Percentiles rank a stretch among this genome's conserved stretches.
These are phyloP conservation scores for Pseudopyrenochaeta lycopersici DNA, from an alignment of 2,329 filamentous ascomycete species.

Conservation along the genomic window DNA sequence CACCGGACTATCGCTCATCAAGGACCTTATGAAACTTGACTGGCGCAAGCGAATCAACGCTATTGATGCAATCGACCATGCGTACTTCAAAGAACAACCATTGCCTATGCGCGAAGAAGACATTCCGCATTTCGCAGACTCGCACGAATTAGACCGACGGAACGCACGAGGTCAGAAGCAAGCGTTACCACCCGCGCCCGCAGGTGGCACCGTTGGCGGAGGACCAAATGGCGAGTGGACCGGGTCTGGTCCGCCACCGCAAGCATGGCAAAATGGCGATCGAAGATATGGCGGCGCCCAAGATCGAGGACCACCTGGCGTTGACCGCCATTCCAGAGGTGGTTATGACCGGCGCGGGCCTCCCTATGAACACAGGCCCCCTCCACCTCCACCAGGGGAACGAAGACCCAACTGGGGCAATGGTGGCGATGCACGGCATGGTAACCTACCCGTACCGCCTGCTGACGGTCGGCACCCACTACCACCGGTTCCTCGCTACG, in stretches of 20 bases:
- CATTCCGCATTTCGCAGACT: slow-evolving; percentile 91
- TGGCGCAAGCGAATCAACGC: slow-evolving; percentile 91
- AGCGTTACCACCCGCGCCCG: slow-evolving; percentile 86
- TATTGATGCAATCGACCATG: slow-evolving; percentile 89
- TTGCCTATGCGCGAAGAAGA: slow-evolving; percentile 83
- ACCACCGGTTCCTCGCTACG: slow-evolving; percentile 46
- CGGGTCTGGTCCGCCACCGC: slow-evolving; percentile 49
- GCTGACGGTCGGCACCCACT: slow-evolving; percentile 47
- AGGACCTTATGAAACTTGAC: slow-evolving; percentile 85
- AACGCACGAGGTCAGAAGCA: slow-evolving; percentile 89
- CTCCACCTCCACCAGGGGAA: slow-evolving; percentile 45
- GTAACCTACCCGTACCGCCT: slow-evolving; percentile 46
- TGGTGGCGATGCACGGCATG: slow-evolving; percentile 29
- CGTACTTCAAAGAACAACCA: slow-evolving; percentile 85
- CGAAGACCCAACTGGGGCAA: slow-evolving; percentile 45
- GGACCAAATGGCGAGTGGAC: slow-evolving; percentile 69
- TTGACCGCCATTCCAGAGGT: slow-evolving; percentile 39
- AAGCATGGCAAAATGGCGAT: slow-evolving; percentile 46
- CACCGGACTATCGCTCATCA: slow-evolving; percentile 79
- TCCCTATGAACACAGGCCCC: slow-evolving; percentile 41
- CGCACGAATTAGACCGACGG: slow-evolving; percentile 93
- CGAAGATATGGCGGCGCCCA: slow-evolving; percentile 43
- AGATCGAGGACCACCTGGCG: slow-evolving; percentile 53
- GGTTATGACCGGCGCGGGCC: slow-evolving; percentile 38
- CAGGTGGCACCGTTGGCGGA: slow-evolving; percentile 87